Evolutionary conservation across 192 early-diverging fungal species (phyloP).

Genomic region (Entophlyctis luteolus): DNA sequence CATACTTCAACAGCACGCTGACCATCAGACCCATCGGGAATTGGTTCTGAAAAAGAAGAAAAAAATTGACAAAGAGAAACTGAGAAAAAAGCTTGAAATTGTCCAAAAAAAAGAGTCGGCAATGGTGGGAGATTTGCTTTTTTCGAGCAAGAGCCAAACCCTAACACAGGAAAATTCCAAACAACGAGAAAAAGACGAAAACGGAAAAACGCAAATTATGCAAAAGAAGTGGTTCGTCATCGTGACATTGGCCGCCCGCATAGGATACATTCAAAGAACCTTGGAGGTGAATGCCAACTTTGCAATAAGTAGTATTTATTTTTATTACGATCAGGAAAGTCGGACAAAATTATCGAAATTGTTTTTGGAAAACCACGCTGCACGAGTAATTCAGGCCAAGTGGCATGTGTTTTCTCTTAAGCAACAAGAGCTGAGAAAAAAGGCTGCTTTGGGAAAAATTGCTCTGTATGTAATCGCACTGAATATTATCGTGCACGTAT

Average conservation of each 20-base stretch:
- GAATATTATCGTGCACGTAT: background rate
- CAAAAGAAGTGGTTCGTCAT: slow-evolving; percentile 56
- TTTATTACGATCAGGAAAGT: background rate
- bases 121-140: background rate
- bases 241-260: slow-evolving; percentile 39
- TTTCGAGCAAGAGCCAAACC: background rate
- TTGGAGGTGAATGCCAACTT: slow-evolving; percentile 29
- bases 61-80: slow-evolving; percentile 33
- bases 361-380: slow-evolving; percentile 20
- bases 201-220: slow-evolving; percentile 32
- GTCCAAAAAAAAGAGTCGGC: slow-evolving; percentile 37
- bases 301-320: background rate
- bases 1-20: slow-evolving; percentile 18
- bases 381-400: slow-evolving; percentile 40
- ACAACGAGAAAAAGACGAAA: slow-evolving; percentile 42
- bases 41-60: slow-evolving; percentile 38
- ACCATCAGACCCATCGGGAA: slow-evolving; percentile 28
- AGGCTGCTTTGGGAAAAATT: slow-evolving; percentile 39
- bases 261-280: slow-evolving; percentile 33
- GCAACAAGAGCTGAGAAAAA: slow-evolving; percentile 19
- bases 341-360: background rate
- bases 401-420: slow-evolving; percentile 25
- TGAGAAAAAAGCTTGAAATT: slow-evolving; percentile 34
- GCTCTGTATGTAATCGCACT: slow-evolving; percentile 28
- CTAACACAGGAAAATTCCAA: slow-evolving; percentile 32